phyloP scores from a whole-genome alignment of 495 filamentous ascomycete species.

The Trichoderma asperelloides region DNA sequence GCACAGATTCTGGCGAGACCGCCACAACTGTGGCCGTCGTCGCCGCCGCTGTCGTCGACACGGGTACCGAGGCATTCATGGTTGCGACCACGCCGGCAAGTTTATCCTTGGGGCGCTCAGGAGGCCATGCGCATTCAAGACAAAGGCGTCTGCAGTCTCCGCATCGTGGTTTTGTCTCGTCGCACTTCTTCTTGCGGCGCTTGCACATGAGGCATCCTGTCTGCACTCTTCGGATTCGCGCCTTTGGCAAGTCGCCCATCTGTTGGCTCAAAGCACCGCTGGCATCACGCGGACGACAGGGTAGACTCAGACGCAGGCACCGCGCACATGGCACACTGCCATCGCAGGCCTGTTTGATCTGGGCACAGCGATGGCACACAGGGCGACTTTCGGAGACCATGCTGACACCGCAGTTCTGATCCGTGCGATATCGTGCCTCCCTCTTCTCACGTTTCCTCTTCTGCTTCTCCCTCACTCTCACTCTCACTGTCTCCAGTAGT shows the following conservation, averaged over 20 bases:
- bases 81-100: background rate
- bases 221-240: constrained; percentile 11
- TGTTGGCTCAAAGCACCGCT: background rate
- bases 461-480: background rate
- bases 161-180: constrained; percentile 12
- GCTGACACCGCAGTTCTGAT: background rate
- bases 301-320: constrained; percentile 8
- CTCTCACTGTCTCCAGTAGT: background rate
- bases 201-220: constrained; percentile 16
- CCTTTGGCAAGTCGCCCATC: background rate
- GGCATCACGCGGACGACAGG: background rate
- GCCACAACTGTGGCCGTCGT: background rate
- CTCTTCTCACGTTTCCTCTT: background rate
- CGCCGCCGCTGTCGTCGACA: background rate
- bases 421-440: background rate
- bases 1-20: background rate
- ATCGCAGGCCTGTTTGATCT: constrained; percentile 11
- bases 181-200: constrained; percentile 16
- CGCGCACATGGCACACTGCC: constrained; percentile 9
- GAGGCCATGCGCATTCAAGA: constrained; percentile 7
- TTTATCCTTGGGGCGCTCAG: constrained; percentile 7
- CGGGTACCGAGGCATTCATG: background rate
- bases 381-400: constrained; percentile 8
- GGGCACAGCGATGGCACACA: constrained; percentile 10
- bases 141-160: constrained; percentile 10